Percentiles rank a stretch among this genome's conserved stretches.
phyloP scores from a whole-genome alignment of 768 basidiomycete species.

The Mycena capillaripes region DNA sequence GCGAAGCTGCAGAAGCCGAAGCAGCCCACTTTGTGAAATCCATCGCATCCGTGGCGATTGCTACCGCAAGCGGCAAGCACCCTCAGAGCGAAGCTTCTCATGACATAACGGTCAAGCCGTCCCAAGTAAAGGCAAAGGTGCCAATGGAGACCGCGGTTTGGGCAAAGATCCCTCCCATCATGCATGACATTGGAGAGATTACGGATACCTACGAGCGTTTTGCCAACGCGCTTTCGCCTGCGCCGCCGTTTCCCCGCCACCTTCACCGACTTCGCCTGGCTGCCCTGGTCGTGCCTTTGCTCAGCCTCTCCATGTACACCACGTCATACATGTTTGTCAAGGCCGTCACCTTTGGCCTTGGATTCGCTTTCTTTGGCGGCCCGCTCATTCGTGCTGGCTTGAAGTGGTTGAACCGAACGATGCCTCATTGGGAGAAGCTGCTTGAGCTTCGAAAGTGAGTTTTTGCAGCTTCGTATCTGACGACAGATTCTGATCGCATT shows the following conservation, averaged over 20 bases:
- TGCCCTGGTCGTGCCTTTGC: conserved; percentile 43
- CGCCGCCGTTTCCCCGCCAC: conserved; percentile 48
- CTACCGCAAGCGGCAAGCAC: conserved; percentile 45
- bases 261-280: conserved; percentile 47
- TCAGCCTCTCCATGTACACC: conserved; percentile 46
- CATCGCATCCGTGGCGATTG: conserved; percentile 47
- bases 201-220: conserved; percentile 22
- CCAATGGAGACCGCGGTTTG: conserved; percentile 23
- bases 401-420: conserved; percentile 45
- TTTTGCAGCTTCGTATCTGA: conserved; percentile 19
- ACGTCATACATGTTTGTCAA: conserved; percentile 46
- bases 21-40: conserved; percentile 50
- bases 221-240: conserved; percentile 53
- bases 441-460: conserved; percentile 52
- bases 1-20: conserved; percentile 55
- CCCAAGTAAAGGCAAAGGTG: conserved; percentile 14
- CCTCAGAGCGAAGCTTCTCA: conserved; percentile 30
- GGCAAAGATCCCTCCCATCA: conserved; percentile 18
- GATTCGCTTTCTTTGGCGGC: conserved; percentile 56
- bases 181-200: conserved; percentile 17
- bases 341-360: conserved; percentile 46
- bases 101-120: conserved; percentile 3
- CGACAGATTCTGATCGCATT: conserved; percentile 23
- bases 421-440: conserved; percentile 53
- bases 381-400: conserved; percentile 48